Percentiles rank a stretch among this genome's conserved stretches.
These are phyloP conservation scores for Blastocystis sp. DNA, from an alignment of 352 stramenopile species.

Conservation along the genomic window DNA sequence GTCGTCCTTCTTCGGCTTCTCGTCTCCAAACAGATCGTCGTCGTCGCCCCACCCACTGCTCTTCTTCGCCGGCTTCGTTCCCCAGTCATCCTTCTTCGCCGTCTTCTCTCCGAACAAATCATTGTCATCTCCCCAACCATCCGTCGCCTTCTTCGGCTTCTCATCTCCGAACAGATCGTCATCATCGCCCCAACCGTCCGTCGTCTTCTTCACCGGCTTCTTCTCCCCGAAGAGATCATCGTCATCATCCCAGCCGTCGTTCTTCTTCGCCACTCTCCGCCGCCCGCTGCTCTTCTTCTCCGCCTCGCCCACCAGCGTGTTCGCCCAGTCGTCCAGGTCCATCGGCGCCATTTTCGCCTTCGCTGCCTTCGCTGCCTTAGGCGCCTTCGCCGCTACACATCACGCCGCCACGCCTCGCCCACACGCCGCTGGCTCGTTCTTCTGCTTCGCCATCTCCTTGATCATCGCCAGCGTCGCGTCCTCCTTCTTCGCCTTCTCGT, in stretches of 20 bases:
- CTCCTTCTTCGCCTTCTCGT: conserved; percentile 47
- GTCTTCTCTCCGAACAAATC: conserved; percentile 10
- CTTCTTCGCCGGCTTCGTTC: background rate
- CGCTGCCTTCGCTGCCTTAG: background rate
- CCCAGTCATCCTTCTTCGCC: background rate
- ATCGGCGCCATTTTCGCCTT: conserved; percentile 11
- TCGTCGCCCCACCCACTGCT: conserved; percentile 47
- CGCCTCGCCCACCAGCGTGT: conserved; percentile 16
- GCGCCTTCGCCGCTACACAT: background rate
- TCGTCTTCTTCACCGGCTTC: conserved; percentile 45
- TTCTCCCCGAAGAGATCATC: conserved; percentile 20
- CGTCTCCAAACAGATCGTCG: background rate
- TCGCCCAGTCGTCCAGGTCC: conserved; percentile 31
- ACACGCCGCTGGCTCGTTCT: background rate
- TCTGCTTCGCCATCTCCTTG: conserved; percentile 36
- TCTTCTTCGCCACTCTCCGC: background rate
- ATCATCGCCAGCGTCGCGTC: conserved; percentile 34
- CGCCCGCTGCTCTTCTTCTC: background rate
- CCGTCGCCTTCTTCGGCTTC: background rate
- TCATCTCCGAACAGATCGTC: background rate
- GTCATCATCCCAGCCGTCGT: background rate
- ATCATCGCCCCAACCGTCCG: conserved; percentile 36
- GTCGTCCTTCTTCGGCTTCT: background rate
- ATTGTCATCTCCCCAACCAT: background rate
- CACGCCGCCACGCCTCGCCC: background rate